These are phyloP conservation scores for Fusarium torulosum DNA, from an alignment of 2,329 filamentous ascomycete species.

Conservation along the genomic window DNA sequence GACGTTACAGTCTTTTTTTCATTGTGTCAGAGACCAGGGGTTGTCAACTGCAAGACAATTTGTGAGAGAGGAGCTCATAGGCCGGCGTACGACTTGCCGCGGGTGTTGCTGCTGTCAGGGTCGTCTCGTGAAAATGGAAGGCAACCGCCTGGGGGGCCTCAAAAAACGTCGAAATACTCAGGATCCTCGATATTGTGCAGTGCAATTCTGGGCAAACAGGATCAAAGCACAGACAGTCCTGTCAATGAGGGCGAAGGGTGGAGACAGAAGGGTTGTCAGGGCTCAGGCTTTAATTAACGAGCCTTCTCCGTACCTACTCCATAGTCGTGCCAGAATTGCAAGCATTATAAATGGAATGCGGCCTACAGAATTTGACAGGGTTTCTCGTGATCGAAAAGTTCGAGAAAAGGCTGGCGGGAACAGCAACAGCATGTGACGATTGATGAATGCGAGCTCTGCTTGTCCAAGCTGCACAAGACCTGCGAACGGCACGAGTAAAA, in stretches of 20 bases:
- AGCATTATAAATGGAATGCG: constrained; percentile 19
- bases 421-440: constrained; percentile 28
- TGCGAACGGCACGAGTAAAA: constrained; percentile 18
- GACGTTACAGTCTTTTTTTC: neutral
- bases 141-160: constrained; percentile 10
- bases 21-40: constrained; percentile 9
- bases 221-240: constrained; percentile 11
- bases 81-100: neutral
- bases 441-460: constrained; percentile 25
- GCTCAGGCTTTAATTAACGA: constrained; percentile 35
- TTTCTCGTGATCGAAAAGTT: constrained; percentile 29
- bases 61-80: neutral
- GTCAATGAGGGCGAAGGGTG: constrained; percentile 29
- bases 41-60: constrained; percentile 7
- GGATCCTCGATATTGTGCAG: constrained; percentile 10
- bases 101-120: constrained; percentile 3
- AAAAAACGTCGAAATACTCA: constrained; percentile 10
- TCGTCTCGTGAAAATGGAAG: constrained; percentile 1
- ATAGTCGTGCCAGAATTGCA: constrained; percentile 27
- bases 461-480: constrained; percentile 23
- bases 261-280: constrained; percentile 33
- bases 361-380: constrained; percentile 31
- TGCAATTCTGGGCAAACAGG: constrained; percentile 5
- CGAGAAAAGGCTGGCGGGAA: constrained; percentile 37
- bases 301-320: constrained; percentile 1